Conservation (phyloP, 495 filamentous ascomycete genomes). For the Penicillium lividum region DNA sequence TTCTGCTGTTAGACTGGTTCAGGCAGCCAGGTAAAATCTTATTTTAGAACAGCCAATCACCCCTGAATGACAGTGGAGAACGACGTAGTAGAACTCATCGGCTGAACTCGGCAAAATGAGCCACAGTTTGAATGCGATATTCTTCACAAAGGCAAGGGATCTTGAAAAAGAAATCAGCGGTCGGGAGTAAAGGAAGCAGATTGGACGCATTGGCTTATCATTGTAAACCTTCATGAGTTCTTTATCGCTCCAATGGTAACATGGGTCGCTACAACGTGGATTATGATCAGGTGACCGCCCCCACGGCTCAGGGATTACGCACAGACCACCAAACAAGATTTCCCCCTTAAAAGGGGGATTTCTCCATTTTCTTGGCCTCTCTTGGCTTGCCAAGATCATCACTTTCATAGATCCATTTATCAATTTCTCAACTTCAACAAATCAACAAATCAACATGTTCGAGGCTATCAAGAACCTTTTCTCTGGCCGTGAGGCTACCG, state of each 20-base stretch:
- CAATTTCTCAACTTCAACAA: neutral
- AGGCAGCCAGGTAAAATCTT: neutral
- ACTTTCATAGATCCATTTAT: neutral
- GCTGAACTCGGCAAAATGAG: neutral
- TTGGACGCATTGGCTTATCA: neutral
- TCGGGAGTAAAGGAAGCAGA: neutral
- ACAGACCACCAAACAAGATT: constrained; percentile 3
- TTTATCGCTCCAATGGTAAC: constrained; percentile 1
- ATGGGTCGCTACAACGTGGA: neutral
- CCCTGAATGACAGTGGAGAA: neutral
- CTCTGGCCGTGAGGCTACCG: constrained; percentile 4
- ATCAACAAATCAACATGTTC: constrained; percentile 9
- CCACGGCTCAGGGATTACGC: neutral
- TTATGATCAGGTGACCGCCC: neutral
- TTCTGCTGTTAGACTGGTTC: neutral
- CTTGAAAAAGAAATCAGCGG: too few species aligned
- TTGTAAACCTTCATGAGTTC: neutral
- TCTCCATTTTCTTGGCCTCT: constrained; percentile 3
- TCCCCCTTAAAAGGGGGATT: constrained; percentile 2
- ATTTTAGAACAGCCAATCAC: neutral
- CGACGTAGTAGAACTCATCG: neutral
- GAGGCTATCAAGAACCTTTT: constrained; percentile 10
- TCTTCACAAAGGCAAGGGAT: neutral
- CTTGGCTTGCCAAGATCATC: constrained; percentile 4
- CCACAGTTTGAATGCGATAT: neutral